Conservation (phyloP, 441 rosid genomes). For the Brassica balearica region DNA sequence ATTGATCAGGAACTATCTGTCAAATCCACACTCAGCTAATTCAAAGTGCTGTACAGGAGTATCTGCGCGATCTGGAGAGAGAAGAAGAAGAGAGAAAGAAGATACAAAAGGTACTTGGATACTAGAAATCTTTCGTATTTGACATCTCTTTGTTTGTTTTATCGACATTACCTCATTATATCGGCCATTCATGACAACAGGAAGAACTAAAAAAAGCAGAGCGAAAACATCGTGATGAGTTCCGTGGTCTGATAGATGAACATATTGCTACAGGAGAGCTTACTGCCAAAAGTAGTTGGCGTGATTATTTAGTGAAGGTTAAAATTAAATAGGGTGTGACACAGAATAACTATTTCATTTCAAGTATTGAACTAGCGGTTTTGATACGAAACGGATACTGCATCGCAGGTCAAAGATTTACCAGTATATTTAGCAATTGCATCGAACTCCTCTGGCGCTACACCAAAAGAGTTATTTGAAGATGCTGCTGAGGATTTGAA, state of each 20-base stretch:
- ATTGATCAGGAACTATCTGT: conserved; percentile 27
- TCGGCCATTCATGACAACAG: conserved; percentile 47
- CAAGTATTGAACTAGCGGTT: conserved; percentile 21
- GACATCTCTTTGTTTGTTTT: conserved; percentile 25
- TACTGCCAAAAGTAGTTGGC: conserved; percentile 70
- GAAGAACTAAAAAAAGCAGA: conserved; percentile 73
- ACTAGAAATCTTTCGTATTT: conserved; percentile 21
- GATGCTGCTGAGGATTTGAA: conserved; percentile 69
- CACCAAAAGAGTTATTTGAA: conserved; percentile 76
- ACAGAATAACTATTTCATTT: conserved; percentile 4
- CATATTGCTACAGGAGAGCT: conserved; percentile 62
- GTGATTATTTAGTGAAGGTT: conserved; percentile 71
- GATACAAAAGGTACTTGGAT: conserved; percentile 62
- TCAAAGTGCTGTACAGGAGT: conserved; percentile 54
- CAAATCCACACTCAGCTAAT: conserved; percentile 40
- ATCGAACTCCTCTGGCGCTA: conserved; percentile 70
- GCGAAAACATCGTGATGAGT: conserved; percentile 81
- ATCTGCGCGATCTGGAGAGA: conserved; percentile 64
- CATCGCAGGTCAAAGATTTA: conserved; percentile 62
- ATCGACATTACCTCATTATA: conserved; percentile 19
- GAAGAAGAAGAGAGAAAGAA: conserved; percentile 78
- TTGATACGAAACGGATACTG: conserved; percentile 30
- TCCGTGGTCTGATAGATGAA: conserved; percentile 72
- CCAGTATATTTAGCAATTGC: conserved; percentile 65
- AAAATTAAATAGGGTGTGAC: background rate